phyloP scores from a whole-genome alignment of 78 protist genomes.

The Guillardia theta region DNA sequence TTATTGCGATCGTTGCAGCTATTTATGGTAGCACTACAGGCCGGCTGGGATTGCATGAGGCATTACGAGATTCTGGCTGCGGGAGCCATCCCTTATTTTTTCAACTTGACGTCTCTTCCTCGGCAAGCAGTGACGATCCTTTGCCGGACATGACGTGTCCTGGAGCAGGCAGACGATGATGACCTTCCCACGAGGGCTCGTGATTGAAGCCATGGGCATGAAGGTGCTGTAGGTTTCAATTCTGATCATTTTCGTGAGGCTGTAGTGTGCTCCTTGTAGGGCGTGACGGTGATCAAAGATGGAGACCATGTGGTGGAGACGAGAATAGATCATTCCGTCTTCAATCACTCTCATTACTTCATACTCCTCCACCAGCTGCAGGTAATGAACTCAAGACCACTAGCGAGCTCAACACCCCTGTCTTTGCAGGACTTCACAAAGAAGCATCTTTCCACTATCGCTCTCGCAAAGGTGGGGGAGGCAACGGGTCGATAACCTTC shows the following conservation, averaged over 20 bases:
- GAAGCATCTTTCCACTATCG: neutral
- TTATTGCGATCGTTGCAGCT: too few species aligned
- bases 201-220: conserved; percentile 17
- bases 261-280: neutral
- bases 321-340: conserved; percentile 25
- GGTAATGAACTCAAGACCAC: neutral
- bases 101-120: neutral
- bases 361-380: neutral
- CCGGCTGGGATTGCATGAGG: conserved; percentile 48
- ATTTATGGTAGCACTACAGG: too few species aligned
- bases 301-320: too few species aligned
- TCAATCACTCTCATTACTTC: neutral
- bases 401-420: too few species aligned
- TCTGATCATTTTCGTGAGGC: neutral
- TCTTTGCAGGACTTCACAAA: neutral
- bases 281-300: neutral
- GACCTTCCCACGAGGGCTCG: conserved; percentile 31
- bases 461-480: neutral
- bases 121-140: neutral
- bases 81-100: conserved; percentile 40
- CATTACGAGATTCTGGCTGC: conserved; percentile 55
- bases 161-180: neutral
- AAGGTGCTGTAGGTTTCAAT: conserved; percentile 7
- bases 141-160: neutral
- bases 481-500: neutral